Base-by-base conservation (phyloP, 352 stramenopile genomes). In the Aphanomyces stellatus region DNA sequence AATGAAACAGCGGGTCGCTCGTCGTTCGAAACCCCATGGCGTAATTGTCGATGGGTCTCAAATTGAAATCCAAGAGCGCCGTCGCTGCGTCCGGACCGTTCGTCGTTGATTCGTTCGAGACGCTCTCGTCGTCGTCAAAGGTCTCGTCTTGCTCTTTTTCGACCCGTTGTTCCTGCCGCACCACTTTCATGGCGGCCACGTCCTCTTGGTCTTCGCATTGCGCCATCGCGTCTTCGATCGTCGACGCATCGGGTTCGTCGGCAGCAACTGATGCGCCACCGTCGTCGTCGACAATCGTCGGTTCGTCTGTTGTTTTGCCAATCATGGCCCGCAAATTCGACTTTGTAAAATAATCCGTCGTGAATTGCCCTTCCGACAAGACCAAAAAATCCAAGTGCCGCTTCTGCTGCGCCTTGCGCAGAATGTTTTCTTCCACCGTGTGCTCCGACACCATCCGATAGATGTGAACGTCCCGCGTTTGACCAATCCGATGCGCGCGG, bases 381-480 rank as follows among this genome's bases (percentile, higher is more conserved):
- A 93, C 94, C 4, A 99, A 72, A 35, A 96, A 95, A 74, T 99
- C 96, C 31, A 99, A 79, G 63, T 99, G 96, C 1, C 92, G 84
- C 78, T 99, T 99, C 72, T 99, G 96, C 63, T 94, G 85, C 0
- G 91, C 96, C 73, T 99, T 99, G n/a, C 88, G 85, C n/a, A 99
- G 72, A 68, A 99, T 99, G 76, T 99, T 99, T 74, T 99, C 97
- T 76, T 99, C 97, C 35, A 99, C 96, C 1, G 97, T 98, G 71
- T 97, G 87, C 61, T 98, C 87, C 28, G 88, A 98, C 4, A 99
- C 88, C 19, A 99, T 79, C 0, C 97, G 86, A 74, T 99, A 99
- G 51, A 99, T 99, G 71, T 99, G 93, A 11, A 99, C 97, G 66
- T 99, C 97, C 15, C 96, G 80, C 19, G 96, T 99, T 72, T 99